These are phyloP conservation scores for Hypomontagnella submonticulosa DNA, from an alignment of 495 filamentous ascomycete genomes.

Conservation along the genomic window DNA sequence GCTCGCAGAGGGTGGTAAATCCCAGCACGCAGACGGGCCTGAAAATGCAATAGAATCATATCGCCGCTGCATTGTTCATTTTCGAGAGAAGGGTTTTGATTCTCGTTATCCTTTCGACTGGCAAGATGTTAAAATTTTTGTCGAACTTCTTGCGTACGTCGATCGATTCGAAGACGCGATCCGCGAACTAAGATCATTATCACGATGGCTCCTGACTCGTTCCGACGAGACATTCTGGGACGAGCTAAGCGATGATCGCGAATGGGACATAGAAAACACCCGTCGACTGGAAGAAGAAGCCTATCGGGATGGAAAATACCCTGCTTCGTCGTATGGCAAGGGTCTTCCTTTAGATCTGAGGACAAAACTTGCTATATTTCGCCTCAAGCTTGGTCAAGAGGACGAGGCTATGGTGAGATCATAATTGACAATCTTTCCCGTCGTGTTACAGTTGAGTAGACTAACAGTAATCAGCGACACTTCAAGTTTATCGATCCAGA, in stretches of 20 bases:
- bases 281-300: constrained; percentile 70
- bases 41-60: constrained; percentile 70
- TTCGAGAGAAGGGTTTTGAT: constrained; percentile 53
- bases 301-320: constrained; percentile 64
- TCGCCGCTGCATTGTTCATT: constrained; percentile 66
- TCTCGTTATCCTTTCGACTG: constrained; percentile 72
- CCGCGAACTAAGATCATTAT: constrained; percentile 71
- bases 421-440: background rate
- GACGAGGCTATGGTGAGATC: constrained; percentile 80
- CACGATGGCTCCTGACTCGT: constrained; percentile 85
- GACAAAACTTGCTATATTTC: constrained; percentile 85
- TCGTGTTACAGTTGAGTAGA: background rate
- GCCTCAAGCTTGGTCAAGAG: constrained; percentile 73
- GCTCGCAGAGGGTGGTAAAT: constrained; percentile 40
- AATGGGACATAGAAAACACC: constrained; percentile 84
- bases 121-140: constrained; percentile 85
- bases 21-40: constrained; percentile 33
- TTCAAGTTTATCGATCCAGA: constrained; percentile 43
- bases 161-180: constrained; percentile 72
- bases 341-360: constrained; percentile 85
- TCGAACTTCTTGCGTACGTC: constrained; percentile 76
- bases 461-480: constrained; percentile 47
- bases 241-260: constrained; percentile 80
- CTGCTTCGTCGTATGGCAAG: constrained; percentile 71
- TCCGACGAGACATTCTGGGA: constrained; percentile 83